Conservation (phyloP, 2,329 filamentous ascomycete genomes). For the Lithohypha guttulata region DNA sequence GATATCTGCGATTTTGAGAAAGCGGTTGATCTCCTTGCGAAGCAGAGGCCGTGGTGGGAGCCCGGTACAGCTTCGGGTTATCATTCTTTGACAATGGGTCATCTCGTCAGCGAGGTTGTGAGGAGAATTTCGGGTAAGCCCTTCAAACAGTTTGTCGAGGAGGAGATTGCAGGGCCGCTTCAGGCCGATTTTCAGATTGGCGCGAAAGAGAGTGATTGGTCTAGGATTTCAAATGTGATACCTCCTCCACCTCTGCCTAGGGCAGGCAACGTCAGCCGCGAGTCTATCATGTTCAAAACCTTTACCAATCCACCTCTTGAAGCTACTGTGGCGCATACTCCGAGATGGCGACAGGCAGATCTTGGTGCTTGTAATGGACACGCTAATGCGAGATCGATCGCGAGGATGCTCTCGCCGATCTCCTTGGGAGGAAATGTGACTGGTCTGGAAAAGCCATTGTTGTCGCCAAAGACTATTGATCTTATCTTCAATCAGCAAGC, state of each 20-base stretch:
- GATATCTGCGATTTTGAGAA: conserved; percentile 27
- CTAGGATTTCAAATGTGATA: conserved; percentile 30
- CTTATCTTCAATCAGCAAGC: conserved; percentile 37
- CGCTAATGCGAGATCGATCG: conserved; percentile 35
- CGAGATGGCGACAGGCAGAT: conserved; percentile 31
- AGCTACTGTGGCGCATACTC: conserved; percentile 20
- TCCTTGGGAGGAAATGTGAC: conserved; percentile 26
- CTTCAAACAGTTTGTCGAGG: conserved; percentile 34
- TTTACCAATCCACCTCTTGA: conserved; percentile 23
- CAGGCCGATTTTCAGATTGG: conserved; percentile 40
- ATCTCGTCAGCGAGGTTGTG: conserved; percentile 36
- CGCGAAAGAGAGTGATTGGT: conserved; percentile 31
- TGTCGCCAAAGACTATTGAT: conserved; percentile 35
- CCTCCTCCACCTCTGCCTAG: conserved; percentile 15
- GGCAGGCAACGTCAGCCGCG: conserved; percentile 15
- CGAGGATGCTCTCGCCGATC: conserved; percentile 33
- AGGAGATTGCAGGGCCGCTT: conserved; percentile 34
- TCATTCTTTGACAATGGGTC: conserved; percentile 32
- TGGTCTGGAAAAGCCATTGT: conserved; percentile 27
- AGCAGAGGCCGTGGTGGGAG: conserved; percentile 35
- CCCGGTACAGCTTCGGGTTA: conserved; percentile 37
- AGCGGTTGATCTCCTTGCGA: conserved; percentile 28
- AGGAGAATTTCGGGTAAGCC: conserved; percentile 32
- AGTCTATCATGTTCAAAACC: conserved; percentile 25
- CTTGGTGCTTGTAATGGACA: conserved; percentile 38